Base-by-base conservation (phyloP, 805 yeast species). In the Nakazawaea wickerhamii region DNA sequence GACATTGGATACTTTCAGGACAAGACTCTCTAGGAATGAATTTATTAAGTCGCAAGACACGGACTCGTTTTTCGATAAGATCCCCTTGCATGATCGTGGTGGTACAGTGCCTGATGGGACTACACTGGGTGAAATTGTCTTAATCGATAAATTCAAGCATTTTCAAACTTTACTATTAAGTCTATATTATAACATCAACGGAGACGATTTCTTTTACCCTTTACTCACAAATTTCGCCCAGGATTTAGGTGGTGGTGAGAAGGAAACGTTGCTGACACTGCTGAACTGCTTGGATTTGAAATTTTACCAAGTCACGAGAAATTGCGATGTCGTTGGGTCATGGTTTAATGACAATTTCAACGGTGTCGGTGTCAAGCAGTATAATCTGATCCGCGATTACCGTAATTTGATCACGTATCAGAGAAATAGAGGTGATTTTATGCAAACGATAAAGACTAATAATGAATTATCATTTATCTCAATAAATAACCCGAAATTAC, bases 201-300 rank as follows among this genome's bases (percentile, higher is more conserved):
- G 88, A 0, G 83, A 81, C 25, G 60, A 69, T 7, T 65, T 71
- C 43, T 81, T 71, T 55, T 81, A 79, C 54, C 78, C 77, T 2
- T 61, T 81, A 36, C 62, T 81, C 31, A 66, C 82, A 3, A 79
- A 78, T 57, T 81, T 83, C 21, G 68, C 70, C 32, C 71, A 70
- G 5, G 64, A 71, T 0, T 67, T 67, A 38, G 90, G 90, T n/a
- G 86, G 80, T 59, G 89, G 89, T 41, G 89, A 83, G 55, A 83
- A 83, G 55, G 89, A 82, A 49, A 82, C 90, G 0, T 79, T 80
- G 46, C 65, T 81, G 86, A 89, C 0, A 84, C 89, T 2, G 84
- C 89, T 6, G 67, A 70, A 35, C 71, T 72, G 15, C 64, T 71
- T 40, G 61, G 64, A 3, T 56, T 69, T 38, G 68, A 71, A 2